phyloP scores from a whole-genome alignment of 768 basidiomycete species.

The Pholiota conissans region DNA sequence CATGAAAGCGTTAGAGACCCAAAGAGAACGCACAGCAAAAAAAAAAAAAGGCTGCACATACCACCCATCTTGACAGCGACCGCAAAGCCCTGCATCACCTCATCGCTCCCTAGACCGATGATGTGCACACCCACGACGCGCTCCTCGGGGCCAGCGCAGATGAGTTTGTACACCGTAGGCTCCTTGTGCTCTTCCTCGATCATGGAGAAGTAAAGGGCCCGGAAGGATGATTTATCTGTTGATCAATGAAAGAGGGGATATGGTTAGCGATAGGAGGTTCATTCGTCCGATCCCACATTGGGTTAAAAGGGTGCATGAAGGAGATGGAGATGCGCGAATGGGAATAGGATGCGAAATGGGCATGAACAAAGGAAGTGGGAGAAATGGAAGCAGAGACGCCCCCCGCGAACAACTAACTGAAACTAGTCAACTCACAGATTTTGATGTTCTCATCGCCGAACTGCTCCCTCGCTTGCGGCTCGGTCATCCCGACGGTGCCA shows the following conservation, averaged over 20 bases:
- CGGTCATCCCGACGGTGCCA: constrained; percentile 93
- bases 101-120: constrained; percentile 90
- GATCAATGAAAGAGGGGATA: not conserved
- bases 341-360: not conserved
- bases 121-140: constrained; percentile 96
- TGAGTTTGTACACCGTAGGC: constrained; percentile 91
- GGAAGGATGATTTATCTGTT: constrained; percentile 78
- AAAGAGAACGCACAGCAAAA: not conserved
- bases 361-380: too few relatives aligned
- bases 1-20: constrained; percentile 11
- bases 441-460: constrained; percentile 88
- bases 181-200: constrained; percentile 89
- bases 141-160: constrained; percentile 86
- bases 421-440: constrained; percentile 66
- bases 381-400: not conserved
- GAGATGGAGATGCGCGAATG: too few relatives aligned
- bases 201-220: constrained; percentile 91
- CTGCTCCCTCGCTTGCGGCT: constrained; percentile 84
- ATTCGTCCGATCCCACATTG: not conserved
- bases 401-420: not conserved
- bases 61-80: constrained; percentile 98
- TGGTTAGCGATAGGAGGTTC: not conserved
- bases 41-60: constrained; percentile 21
- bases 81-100: constrained; percentile 92
- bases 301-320: not conserved